A percentile compares a stretch with the other conserved stretches of the same genome.
These are phyloP conservation scores for Zizania latifolia DNA, from an alignment of 176 grass and related monocot genomes.

Conservation along the genomic window DNA sequence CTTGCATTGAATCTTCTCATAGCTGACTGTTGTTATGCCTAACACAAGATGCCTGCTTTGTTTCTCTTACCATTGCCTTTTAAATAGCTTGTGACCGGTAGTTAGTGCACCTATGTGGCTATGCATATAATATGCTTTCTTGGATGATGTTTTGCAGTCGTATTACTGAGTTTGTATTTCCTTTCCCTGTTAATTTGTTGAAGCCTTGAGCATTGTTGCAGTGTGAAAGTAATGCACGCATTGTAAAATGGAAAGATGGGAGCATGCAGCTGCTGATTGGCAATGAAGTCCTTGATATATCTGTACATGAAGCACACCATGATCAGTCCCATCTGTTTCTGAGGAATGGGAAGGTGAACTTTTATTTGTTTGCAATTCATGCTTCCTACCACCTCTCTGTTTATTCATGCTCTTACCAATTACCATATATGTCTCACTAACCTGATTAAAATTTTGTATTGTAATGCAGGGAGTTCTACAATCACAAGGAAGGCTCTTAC, in stretches of 20 bases:
- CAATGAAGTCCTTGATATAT: constrained; percentile 96
- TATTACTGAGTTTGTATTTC: constrained; percentile 1
- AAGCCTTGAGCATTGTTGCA: constrained; percentile 33
- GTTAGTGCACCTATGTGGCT: neutral
- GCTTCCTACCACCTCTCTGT: constrained; percentile 8
- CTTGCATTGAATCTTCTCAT: constrained; percentile 4
- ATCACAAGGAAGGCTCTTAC: constrained; percentile 90
- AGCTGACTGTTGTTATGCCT: neutral
- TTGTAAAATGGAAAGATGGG: constrained; percentile 99
- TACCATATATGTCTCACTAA: constrained; percentile 1
- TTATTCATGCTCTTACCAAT: constrained; percentile 1
- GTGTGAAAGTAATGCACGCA: constrained; percentile 92
- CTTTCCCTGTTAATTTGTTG: neutral
- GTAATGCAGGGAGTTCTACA: constrained; percentile 79
- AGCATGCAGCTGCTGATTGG: constrained; percentile 87
- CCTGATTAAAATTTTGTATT: constrained; percentile 34
- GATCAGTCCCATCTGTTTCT: constrained; percentile 95
- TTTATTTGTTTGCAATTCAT: neutral
- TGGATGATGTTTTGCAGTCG: neutral
- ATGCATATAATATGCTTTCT: constrained; percentile 13
- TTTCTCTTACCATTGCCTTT: neutral
- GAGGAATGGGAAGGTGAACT: constrained; percentile 65
- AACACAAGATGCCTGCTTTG: neutral
- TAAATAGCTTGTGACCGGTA: neutral
- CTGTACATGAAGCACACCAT: constrained; percentile 77